Percentiles rank a stretch among this genome's conserved stretches.
Conservation (phyloP, 23 red algal species). For the Gracilaria domingensis region DNA sequence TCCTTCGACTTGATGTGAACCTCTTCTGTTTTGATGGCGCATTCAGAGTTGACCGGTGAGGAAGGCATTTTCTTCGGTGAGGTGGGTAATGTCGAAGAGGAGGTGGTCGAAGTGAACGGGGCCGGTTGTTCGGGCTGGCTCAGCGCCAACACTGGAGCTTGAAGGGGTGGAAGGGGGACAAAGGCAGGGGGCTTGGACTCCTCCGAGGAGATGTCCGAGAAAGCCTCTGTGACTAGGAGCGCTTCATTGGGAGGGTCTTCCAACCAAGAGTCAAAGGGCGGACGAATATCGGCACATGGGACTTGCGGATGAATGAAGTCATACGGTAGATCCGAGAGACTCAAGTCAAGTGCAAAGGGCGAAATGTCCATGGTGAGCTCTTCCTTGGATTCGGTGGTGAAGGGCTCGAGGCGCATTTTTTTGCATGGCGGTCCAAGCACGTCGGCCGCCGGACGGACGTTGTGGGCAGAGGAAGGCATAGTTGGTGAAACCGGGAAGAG, state of each 20-base stretch:
- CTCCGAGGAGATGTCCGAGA: slow-evolving; percentile 29
- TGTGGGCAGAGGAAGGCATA: neutral
- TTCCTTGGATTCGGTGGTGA: slow-evolving; percentile 4
- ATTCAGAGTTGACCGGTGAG: slow-evolving; percentile 21
- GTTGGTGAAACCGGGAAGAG: neutral
- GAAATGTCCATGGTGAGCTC: slow-evolving; percentile 17
- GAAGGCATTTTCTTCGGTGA: neutral
- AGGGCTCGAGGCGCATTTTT: neutral
- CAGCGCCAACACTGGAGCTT: neutral
- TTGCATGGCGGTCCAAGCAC: neutral
- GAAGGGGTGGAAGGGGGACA: neutral
- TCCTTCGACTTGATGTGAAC: neutral
- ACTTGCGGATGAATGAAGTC: neutral
- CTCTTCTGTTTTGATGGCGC: neutral
- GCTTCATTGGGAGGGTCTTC: neutral
- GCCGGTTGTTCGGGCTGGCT: neutral
- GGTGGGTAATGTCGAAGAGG: neutral
- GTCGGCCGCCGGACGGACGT: neutral
- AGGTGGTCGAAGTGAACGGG: neutral
- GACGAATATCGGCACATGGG: neutral
- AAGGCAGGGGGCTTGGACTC: slow-evolving; percentile 1
- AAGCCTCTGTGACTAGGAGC: slow-evolving; percentile 9
- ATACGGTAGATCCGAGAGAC: slow-evolving; percentile 1
- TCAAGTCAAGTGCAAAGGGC: neutral
- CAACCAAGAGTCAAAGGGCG: slow-evolving; percentile 7